Conservation (phyloP, 1,284 basidiomycete genomes). For the Heterobasidion parviporum region DNA sequence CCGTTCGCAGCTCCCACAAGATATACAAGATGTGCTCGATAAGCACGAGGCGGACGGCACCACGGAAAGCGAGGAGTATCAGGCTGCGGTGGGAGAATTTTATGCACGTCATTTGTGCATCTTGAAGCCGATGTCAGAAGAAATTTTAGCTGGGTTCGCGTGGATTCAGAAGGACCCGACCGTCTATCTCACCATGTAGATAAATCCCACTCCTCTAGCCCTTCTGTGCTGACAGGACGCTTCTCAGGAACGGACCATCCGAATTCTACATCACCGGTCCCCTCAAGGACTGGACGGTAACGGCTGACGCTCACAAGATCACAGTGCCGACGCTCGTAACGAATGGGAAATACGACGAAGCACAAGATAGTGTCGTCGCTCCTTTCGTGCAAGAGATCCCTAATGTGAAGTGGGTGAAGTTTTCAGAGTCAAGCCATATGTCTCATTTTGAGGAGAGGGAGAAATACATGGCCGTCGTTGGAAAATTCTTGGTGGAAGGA, state of each 20-base stretch:
- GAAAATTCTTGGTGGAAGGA: slow-evolving; percentile 18
- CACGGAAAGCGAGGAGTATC: background rate
- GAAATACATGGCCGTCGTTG: slow-evolving; percentile 31
- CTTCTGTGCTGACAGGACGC: background rate
- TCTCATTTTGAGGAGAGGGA: slow-evolving; percentile 38
- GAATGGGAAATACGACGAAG: background rate
- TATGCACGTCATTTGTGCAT: slow-evolving; percentile 17
- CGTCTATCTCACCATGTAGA: slow-evolving; percentile 18
- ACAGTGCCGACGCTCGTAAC: background rate
- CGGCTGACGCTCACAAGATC: background rate
- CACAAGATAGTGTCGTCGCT: background rate
- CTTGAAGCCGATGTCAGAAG: slow-evolving; percentile 17
- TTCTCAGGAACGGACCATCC: background rate
- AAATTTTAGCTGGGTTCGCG: slow-evolving; percentile 10
- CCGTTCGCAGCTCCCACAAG: background rate
- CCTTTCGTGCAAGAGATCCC: slow-evolving; percentile 3
- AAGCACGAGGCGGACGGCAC: slow-evolving; percentile 1
- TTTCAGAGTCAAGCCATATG: slow-evolving; percentile 36
- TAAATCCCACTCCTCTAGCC: background rate
- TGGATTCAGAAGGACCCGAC: slow-evolving; percentile 18
- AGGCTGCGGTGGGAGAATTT: slow-evolving; percentile 15
- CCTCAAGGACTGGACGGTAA: background rate
- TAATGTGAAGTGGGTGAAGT: slow-evolving; percentile 37
- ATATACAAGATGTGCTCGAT: background rate
- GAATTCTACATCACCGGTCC: slow-evolving; percentile 1